Evolutionary conservation across 441 rosid genomes (phyloP), one percentile per base, ranked within the genome.

Genomic region (Brassica balearica): DNA sequence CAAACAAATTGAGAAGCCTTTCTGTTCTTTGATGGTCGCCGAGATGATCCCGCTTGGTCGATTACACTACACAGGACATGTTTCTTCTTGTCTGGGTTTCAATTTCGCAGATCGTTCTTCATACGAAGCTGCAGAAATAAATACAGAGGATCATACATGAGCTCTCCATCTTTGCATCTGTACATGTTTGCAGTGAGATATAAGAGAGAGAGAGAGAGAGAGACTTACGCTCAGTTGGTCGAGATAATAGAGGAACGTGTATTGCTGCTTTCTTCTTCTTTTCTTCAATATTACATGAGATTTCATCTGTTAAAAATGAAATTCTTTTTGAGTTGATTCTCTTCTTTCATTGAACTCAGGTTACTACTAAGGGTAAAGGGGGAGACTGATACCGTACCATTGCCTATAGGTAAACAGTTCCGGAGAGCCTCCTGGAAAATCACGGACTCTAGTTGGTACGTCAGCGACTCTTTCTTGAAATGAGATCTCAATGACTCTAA

Each of bases 201-300:
- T 11, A 61, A 19, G 19, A 19, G 19, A 19, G 19, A 19, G 0
- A 60, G 53, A 66, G 27, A 22, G 23, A 23, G 0, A 60, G 53
- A 66, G 43, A 87, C 97, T 87, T 87, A 89, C 98, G 96, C 86
- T 93, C 97, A 11, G 95, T 90, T 80, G 92, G 93, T 75, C 97
- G 90, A 63, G 84, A 86, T 82, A 89, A 79, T 32, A 94, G 79
- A 43, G 97, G 90, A 81, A 82, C 74, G 74, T 92, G 93, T 68
- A 85, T 71, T 56, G 82, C 80, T 38, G 71, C 80, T 88, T 85
- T 88, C 82, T 83, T 87, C 32, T 46, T 72, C 56, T 56, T 86
- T 63, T 83, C 81, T 23, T 69, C 19, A 60, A 63, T 67, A 12
- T 34, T 48, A 41, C 64, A 69, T 9, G 41, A 77, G 80, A 74